A percentile compares a stretch with the other conserved stretches of the same genome.
These are phyloP conservation scores for Ceriops decandra DNA, from an alignment of 345 rosid species.

Conservation along the genomic window DNA sequence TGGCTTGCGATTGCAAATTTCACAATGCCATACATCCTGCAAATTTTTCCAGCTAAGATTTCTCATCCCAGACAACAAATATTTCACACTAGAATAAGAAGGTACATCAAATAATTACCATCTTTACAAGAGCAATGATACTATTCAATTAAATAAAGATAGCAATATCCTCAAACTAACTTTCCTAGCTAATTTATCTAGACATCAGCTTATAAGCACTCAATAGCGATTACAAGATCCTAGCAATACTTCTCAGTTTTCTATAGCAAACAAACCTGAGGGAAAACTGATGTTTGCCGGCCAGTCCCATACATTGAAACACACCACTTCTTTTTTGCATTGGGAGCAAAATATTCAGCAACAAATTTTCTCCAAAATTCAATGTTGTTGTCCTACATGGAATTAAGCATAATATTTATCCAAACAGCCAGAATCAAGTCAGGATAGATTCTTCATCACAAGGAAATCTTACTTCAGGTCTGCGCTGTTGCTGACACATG, in stretches of 20 bases:
- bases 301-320: slow-evolving; percentile 99
- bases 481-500: slow-evolving; percentile 90
- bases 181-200: no score
- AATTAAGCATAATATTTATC: slow-evolving; percentile 21
- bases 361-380: slow-evolving; percentile 99
- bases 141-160: no score
- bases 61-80: background rate
- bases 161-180: no score
- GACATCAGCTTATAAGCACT: background rate
- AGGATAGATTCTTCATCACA: slow-evolving; percentile 5
- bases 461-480: slow-evolving; percentile 72
- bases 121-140: no score
- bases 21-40: slow-evolving; percentile 99
- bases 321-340: slow-evolving; percentile 97
- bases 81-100: no score
- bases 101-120: no score
- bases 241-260: background rate
- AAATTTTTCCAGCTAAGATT: slow-evolving; percentile 21
- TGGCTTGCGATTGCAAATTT: slow-evolving; percentile 92
- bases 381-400: slow-evolving; percentile 83
- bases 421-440: slow-evolving; percentile 11
- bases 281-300: slow-evolving; percentile 86
- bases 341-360: slow-evolving; percentile 82
- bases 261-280: slow-evolving; percentile 64
- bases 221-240: background rate